Percentiles rank a stretch among this genome's conserved stretches.
These are phyloP conservation scores for Panellus pusillus DNA, from an alignment of 768 basidiomycete genomes.

Conservation along the genomic window DNA sequence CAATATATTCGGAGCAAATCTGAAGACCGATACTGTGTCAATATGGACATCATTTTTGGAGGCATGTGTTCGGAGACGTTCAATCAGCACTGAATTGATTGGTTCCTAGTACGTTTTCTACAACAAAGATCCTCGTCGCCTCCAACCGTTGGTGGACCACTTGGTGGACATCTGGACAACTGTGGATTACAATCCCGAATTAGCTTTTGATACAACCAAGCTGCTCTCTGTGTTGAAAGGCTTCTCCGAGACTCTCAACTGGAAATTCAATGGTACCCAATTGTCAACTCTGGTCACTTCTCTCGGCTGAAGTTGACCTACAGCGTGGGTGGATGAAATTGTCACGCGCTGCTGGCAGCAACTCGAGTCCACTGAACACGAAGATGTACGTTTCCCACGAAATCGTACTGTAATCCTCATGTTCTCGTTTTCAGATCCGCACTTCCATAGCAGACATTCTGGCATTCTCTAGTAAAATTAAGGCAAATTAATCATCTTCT, in stretches of 20 bases:
- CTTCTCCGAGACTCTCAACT: constrained; percentile 71
- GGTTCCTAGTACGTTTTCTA: constrained; percentile 68
- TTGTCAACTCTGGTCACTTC: background rate
- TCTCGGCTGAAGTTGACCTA: background rate
- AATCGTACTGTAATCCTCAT: background rate
- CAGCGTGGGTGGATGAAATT: constrained; percentile 70
- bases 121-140: constrained; percentile 78
- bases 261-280: constrained; percentile 58
- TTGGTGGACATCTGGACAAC: constrained; percentile 61
- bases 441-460: constrained; percentile 75
- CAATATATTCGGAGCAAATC: constrained; percentile 63
- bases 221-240: constrained; percentile 66
- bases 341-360: constrained; percentile 70
- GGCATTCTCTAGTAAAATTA: constrained; percentile 70
- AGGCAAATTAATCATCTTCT: constrained; percentile 39
- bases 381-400: constrained; percentile 52
- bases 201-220: constrained; percentile 79
- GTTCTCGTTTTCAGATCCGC: constrained; percentile 51
- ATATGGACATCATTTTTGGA: constrained; percentile 82
- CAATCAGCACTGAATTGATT: constrained; percentile 1
- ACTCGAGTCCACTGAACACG: constrained; percentile 67
- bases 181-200: constrained; percentile 78
- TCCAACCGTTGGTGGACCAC: constrained; percentile 77
- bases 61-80: constrained; percentile 36
- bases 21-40: constrained; percentile 79